Percentiles rank a stretch among this genome's conserved stretches.
Evolutionary conservation across 208 protist species (phyloP).

Genomic region (Trypanosoma vivax): DNA sequence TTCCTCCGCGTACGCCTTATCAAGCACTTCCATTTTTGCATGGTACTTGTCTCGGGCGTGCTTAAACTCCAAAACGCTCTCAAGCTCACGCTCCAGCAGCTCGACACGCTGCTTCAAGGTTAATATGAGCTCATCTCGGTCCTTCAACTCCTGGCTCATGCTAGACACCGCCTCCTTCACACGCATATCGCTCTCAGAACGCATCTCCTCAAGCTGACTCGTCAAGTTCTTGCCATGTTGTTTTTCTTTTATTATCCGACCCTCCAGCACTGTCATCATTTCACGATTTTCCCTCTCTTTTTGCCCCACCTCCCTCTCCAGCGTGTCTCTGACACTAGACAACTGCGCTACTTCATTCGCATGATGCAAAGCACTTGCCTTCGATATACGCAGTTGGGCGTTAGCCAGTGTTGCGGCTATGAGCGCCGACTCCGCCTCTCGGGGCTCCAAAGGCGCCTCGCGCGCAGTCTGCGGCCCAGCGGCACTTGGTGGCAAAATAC

Average conservation of each 20-base stretch:
- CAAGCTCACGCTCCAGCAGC: conserved; percentile 49
- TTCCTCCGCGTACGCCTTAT: conserved; percentile 23
- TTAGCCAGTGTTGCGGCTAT: conserved; percentile 27
- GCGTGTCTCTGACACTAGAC: background rate
- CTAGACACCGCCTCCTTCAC: conserved; percentile 10
- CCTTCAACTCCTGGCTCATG: conserved; percentile 18
- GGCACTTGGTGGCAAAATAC: too few species aligned
- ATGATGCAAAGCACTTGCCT: conserved; percentile 6
- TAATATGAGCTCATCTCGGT: conserved; percentile 29
- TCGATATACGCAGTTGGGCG: conserved; percentile 12
- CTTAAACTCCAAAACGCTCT: conserved; percentile 42
- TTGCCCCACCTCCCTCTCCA: conserved; percentile 11
- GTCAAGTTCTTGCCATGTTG: background rate
- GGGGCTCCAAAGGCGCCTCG: background rate
- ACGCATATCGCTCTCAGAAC: background rate
- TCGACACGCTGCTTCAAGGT: conserved; percentile 47
- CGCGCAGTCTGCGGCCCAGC: background rate
- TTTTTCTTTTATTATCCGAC: background rate
- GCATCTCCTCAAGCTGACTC: background rate
- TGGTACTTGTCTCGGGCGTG: conserved; percentile 42
- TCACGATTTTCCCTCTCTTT: conserved; percentile 1
- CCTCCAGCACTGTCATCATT: conserved; percentile 4
- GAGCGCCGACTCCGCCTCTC: conserved; percentile 11
- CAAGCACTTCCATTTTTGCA: conserved; percentile 38
- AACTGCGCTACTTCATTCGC: background rate